These are phyloP conservation scores for Aspergillus aculeatus DNA, from an alignment of 2,329 filamentous ascomycete genomes.

Conservation along the genomic window DNA sequence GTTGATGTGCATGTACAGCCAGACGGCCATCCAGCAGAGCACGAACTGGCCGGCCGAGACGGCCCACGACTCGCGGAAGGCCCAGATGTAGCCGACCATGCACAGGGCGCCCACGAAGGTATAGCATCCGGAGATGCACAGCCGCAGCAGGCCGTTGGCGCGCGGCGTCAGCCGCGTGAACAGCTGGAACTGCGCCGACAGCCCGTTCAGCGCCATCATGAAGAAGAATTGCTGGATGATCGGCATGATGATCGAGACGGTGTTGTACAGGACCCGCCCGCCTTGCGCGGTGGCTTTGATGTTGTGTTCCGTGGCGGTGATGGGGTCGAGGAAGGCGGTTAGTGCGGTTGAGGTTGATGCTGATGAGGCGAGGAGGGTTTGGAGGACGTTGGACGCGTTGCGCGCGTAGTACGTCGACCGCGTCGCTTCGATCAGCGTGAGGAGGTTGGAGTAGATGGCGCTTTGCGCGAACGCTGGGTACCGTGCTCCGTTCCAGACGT, in stretches of 20 bases:
- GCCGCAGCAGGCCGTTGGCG: constrained; percentile 6
- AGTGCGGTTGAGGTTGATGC: constrained; percentile 22
- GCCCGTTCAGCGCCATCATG: constrained; percentile 44
- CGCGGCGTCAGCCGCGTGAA: neutral
- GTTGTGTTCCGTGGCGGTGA: constrained; percentile 31
- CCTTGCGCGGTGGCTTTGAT: constrained; percentile 40
- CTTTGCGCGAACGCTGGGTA: constrained; percentile 36
- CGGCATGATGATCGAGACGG: constrained; percentile 41
- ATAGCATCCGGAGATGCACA: constrained; percentile 8
- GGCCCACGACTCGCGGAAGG: constrained; percentile 11
- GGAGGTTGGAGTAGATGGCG: constrained; percentile 30
- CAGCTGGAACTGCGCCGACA: constrained; percentile 30
- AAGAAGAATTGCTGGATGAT: constrained; percentile 48
- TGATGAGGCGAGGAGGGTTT: constrained; percentile 15
- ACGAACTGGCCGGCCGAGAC: constrained; percentile 33
- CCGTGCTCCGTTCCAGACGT: constrained; percentile 42
- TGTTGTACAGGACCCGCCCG: constrained; percentile 41
- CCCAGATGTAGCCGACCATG: constrained; percentile 16
- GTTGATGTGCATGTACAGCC: constrained; percentile 43
- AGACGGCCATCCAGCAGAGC: constrained; percentile 41
- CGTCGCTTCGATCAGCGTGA: constrained; percentile 29
- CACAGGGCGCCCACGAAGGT: constrained; percentile 8
- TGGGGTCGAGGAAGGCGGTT: constrained; percentile 38
- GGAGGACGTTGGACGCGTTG: constrained; percentile 30
- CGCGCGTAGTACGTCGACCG: constrained; percentile 28